These are phyloP conservation scores for Mollisia scopiformis DNA, from an alignment of 2,329 filamentous ascomycete species.

Conservation along the genomic window DNA sequence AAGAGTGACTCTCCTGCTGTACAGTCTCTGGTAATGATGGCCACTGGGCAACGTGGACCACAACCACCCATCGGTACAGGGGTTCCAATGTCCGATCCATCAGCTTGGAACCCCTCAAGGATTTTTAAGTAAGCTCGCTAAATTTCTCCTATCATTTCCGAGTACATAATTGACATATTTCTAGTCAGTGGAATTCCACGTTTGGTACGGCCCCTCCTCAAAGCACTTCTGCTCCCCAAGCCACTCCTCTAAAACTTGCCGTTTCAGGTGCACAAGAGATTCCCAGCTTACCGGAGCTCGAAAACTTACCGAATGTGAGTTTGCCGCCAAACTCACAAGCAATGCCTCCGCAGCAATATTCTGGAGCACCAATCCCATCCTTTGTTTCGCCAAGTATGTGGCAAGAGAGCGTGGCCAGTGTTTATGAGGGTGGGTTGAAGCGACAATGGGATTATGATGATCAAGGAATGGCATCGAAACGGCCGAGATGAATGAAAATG, in stretches of 20 bases:
- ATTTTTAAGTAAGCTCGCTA: slow-evolving; percentile 80
- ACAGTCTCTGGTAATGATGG: slow-evolving; percentile 74
- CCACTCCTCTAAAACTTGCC: slow-evolving; percentile 39
- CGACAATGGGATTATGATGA: slow-evolving; percentile 56
- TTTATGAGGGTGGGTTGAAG: slow-evolving; percentile 68
- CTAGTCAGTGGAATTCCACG: slow-evolving; percentile 91
- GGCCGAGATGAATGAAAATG: slow-evolving; percentile 28
- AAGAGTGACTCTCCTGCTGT: slow-evolving; percentile 77
- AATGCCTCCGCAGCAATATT: slow-evolving; percentile 54
- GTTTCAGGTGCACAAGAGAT: slow-evolving; percentile 48
- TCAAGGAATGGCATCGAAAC: slow-evolving; percentile 29
- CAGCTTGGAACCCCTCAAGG: slow-evolving; percentile 80
- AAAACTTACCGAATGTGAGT: slow-evolving; percentile 53
- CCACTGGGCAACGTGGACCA: slow-evolving; percentile 49
- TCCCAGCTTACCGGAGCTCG: slow-evolving; percentile 46
- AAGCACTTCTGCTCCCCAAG: slow-evolving; percentile 38
- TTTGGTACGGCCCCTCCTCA: slow-evolving; percentile 65
- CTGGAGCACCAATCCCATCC: slow-evolving; percentile 54
- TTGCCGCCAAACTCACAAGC: slow-evolving; percentile 48
- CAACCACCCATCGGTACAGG: slow-evolving; percentile 56
- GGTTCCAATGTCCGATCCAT: slow-evolving; percentile 64
- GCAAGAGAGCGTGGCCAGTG: slow-evolving; percentile 72
- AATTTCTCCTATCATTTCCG: background rate
- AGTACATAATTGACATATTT: slow-evolving; percentile 31
- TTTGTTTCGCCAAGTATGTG: slow-evolving; percentile 75